A percentile compares a stretch with the other conserved stretches of the same genome.
These are phyloP conservation scores for Aspergillus ochraceoroseus DNA, from an alignment of 2,329 filamentous ascomycete genomes.

Conservation along the genomic window DNA sequence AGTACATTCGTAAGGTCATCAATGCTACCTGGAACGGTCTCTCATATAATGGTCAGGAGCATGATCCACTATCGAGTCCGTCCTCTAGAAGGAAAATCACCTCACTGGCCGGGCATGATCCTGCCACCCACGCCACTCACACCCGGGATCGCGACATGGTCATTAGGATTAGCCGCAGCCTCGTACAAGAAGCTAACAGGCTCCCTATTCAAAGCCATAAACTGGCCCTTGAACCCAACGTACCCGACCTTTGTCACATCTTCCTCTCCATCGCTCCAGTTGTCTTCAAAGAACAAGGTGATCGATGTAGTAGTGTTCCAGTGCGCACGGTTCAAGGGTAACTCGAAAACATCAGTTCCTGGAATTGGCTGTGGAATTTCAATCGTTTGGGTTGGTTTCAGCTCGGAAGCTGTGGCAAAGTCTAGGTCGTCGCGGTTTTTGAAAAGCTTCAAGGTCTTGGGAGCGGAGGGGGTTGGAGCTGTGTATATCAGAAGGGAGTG, in stretches of 20 bases:
- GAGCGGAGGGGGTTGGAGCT: conserved; percentile 64
- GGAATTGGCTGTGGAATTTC: conserved; percentile 67
- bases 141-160: conserved; percentile 59
- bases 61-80: too few species aligned
- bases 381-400: conserved; percentile 67
- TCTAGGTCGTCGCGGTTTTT: conserved; percentile 83
- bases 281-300: conserved; percentile 85
- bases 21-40: too few species aligned
- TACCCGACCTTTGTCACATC: conserved; percentile 76
- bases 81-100: too few species aligned
- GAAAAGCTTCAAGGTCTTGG: conserved; percentile 79
- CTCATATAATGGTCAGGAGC: too few species aligned
- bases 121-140: conserved; percentile 38
- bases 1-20: background rate
- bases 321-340: conserved; percentile 78
- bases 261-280: conserved; percentile 75
- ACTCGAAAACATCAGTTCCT: conserved; percentile 66
- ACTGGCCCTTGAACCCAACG: conserved; percentile 89
- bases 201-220: conserved; percentile 77
- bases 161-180: conserved; percentile 82
- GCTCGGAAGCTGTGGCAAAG: conserved; percentile 68
- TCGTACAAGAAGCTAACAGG: conserved; percentile 87
- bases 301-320: conserved; percentile 83
- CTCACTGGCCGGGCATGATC: conserved; percentile 43
- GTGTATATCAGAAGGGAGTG: conserved; percentile 84